Conservation (phyloP, 306 rosid genomes). For the Luffa aegyptiaca region DNA sequence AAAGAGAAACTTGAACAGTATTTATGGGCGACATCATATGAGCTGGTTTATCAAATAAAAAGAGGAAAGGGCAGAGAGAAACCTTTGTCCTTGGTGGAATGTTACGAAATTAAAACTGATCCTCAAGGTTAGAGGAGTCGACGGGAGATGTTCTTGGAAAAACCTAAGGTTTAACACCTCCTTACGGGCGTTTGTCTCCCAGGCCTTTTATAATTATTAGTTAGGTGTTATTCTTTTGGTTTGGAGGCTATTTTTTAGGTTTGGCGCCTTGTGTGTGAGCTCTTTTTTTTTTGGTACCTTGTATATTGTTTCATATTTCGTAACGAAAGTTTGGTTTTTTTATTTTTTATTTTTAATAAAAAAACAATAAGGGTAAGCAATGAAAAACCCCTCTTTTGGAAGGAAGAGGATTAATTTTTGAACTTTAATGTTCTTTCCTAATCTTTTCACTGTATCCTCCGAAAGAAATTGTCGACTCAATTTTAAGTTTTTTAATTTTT, state of each 20-base stretch:
- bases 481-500: neutral
- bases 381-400: neutral
- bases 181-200: no score
- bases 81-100: neutral
- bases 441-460: neutral
- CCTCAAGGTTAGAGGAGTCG: neutral
- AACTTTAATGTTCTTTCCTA: neutral
- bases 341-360: no score
- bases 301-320: no score
- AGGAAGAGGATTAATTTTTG: neutral
- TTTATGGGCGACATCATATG: neutral
- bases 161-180: no score
- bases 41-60: neutral
- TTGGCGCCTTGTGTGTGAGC: no score
- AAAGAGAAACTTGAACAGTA: neutral
- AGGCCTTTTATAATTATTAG: no score
- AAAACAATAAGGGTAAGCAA: neutral
- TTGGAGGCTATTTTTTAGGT: no score
- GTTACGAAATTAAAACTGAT: neutral
- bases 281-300: no score
- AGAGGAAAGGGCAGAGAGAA: neutral
- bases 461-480: neutral
- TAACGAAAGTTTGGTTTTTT: no score
- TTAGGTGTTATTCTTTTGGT: no score
- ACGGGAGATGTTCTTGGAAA: no score